Percentiles rank a stretch among this genome's conserved stretches.
phyloP scores from a whole-genome alignment of 768 basidiomycete genomes.

The Mycena leptocephala region DNA sequence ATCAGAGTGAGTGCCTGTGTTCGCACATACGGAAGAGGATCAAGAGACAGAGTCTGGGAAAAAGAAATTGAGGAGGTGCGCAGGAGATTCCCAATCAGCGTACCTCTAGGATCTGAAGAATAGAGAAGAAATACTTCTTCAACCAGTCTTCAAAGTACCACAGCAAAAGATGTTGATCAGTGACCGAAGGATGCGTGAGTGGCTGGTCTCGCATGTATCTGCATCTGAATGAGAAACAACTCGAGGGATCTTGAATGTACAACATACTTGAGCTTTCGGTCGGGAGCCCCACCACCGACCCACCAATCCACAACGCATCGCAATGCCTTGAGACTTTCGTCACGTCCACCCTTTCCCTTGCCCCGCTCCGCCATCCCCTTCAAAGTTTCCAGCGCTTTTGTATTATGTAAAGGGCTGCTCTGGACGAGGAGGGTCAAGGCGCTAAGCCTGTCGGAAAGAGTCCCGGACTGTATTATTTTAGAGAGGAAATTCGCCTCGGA shows the following conservation, averaged over 20 bases:
- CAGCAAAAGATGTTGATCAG: constrained; percentile 81
- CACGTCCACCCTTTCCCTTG: constrained; percentile 90
- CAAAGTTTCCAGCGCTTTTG: constrained; percentile 83
- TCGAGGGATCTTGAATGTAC: background rate
- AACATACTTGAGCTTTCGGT: constrained; percentile 87
- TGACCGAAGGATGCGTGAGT: constrained; percentile 71
- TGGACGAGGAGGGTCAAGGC: constrained; percentile 93
- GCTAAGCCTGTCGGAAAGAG: constrained; percentile 92
- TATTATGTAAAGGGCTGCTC: constrained; percentile 90
- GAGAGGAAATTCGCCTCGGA: constrained; percentile 89
- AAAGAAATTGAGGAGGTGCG: background rate
- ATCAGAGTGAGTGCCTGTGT: constrained; percentile 88
- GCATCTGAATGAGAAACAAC: constrained; percentile 5
- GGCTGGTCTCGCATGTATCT: constrained; percentile 96
- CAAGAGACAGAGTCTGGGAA: constrained; percentile 81
- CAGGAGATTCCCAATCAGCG: constrained; percentile 27
- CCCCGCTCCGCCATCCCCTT: constrained; percentile 84
- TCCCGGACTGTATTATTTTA: constrained; percentile 90
- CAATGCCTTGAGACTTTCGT: constrained; percentile 92
- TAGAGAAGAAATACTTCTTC: constrained; percentile 95
- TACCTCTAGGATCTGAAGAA: constrained; percentile 93
- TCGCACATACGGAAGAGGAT: constrained; percentile 91
- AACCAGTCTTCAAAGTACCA: constrained; percentile 99
- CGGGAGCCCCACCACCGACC: constrained; percentile 93
- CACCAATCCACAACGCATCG: constrained; percentile 98